A percentile compares a stretch with the other conserved stretches of the same genome.
These are phyloP conservation scores for Aureobasidium subglaciale DNA, from an alignment of 2,329 filamentous ascomycete species.

Conservation along the genomic window DNA sequence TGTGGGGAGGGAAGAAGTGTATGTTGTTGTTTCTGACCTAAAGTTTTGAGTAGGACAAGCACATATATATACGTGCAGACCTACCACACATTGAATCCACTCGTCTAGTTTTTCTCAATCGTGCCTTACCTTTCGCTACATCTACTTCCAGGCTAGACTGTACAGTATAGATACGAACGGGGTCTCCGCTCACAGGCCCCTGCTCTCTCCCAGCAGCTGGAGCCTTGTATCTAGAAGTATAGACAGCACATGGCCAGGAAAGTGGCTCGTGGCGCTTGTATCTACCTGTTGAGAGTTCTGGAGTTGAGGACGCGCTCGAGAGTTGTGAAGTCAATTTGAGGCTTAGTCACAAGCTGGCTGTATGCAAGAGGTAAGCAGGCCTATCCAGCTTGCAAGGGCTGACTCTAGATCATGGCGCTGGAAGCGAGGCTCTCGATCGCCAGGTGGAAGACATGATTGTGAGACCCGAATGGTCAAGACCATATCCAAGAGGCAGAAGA, in stretches of 20 bases:
- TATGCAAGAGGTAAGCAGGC: not conserved
- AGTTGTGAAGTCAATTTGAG: not conserved
- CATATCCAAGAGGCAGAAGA: not conserved
- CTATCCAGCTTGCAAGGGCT: not conserved
- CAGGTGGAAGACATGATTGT: not conserved
- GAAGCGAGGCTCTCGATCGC: not conserved
- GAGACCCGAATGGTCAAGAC: not conserved
- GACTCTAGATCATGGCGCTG: not conserved
- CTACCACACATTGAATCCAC: no score
- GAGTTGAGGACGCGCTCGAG: not conserved
- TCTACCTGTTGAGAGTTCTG: not conserved
- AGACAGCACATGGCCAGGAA: not conserved
- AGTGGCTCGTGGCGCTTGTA: not conserved
- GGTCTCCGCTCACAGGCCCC: not conserved
- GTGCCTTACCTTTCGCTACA: not conserved
- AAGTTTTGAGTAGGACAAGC: no score
- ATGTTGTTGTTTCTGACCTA: not conserved
- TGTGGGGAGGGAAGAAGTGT: not conserved
- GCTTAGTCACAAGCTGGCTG: not conserved
- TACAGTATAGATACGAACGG: not conserved
- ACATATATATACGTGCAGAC: not conserved
- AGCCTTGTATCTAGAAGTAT: not conserved
- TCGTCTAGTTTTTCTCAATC: no score
- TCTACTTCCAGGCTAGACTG: not conserved
- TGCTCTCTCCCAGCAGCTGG: not conserved